These are phyloP conservation scores for Waltergamsia citrina DNA, from an alignment of 2,329 filamentous ascomycete species.

Conservation along the genomic window DNA sequence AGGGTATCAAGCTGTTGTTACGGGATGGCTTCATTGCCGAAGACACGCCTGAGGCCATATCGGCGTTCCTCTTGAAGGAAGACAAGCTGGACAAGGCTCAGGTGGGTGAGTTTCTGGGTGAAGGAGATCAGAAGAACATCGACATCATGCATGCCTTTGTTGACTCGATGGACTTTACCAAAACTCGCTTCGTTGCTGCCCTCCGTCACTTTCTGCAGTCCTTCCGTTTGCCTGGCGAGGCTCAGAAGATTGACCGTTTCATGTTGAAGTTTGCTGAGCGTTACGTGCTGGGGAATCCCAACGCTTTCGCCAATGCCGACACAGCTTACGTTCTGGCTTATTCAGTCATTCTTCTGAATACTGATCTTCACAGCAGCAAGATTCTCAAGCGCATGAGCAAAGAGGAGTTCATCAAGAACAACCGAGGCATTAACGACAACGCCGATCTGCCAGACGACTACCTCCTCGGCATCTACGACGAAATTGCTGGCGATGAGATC, in stretches of 20 bases:
- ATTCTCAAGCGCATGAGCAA: slow-evolving; percentile 82
- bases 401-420: slow-evolving; percentile 98
- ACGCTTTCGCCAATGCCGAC: slow-evolving; percentile 95
- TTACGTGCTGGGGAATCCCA: slow-evolving; percentile 90
- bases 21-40: slow-evolving; percentile 81
- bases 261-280: slow-evolving; percentile 98
- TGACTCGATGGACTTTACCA: slow-evolving; percentile 86
- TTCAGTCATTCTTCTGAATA: slow-evolving; percentile 94
- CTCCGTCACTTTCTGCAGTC: slow-evolving; percentile 86
- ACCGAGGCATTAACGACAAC: slow-evolving; percentile 94
- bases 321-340: slow-evolving; percentile 95
- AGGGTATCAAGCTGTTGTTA: slow-evolving; percentile 76
- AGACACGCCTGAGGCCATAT: slow-evolving; percentile 71
- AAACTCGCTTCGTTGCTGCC: slow-evolving; percentile 86
- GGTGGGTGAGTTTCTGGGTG: slow-evolving; percentile 88
- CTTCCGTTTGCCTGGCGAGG: slow-evolving; percentile 90
- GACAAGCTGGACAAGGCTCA: slow-evolving; percentile 84
- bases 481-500: slow-evolving; percentile 87
- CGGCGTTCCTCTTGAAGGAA: slow-evolving; percentile 69
- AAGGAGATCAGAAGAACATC: slow-evolving; percentile 87
- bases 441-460: slow-evolving; percentile 91
- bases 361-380: slow-evolving; percentile 86
- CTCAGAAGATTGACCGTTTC: slow-evolving; percentile 98
- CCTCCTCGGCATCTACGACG: slow-evolving; percentile 78
- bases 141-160: slow-evolving; percentile 99